Percentiles rank a stretch among this genome's conserved stretches.
These are phyloP conservation scores for Mortierella sp. DNA, from an alignment of 371 early-diverging fungal genomes.

Conservation along the genomic window DNA sequence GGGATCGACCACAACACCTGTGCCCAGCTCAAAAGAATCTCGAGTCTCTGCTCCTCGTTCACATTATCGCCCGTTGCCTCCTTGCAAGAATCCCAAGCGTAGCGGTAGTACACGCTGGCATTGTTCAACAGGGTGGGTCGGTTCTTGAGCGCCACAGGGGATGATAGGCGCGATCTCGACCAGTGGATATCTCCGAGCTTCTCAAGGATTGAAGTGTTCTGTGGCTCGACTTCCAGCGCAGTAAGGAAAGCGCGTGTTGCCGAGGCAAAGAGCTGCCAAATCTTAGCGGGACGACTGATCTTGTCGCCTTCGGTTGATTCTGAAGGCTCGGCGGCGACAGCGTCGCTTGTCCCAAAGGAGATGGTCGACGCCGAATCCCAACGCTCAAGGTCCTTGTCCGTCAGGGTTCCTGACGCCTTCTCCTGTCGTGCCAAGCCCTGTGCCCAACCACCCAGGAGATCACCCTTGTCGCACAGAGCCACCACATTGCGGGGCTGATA, in stretches of 20 bases:
- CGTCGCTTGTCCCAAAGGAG: conserved; percentile 28
- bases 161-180: conserved; percentile 57
- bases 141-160: conserved; percentile 65
- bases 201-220: conserved; percentile 64
- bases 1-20: conserved; percentile 43
- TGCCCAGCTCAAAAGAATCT: conserved; percentile 49
- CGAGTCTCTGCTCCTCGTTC: conserved; percentile 42
- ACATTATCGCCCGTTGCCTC: conserved; percentile 35
- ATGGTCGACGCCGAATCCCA: conserved; percentile 35
- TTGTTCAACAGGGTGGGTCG: conserved; percentile 63
- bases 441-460: conserved; percentile 69
- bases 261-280: conserved; percentile 63
- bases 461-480: conserved; percentile 77
- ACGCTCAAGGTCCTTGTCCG: conserved; percentile 16
- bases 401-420: conserved; percentile 1
- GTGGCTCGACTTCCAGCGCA: conserved; percentile 62
- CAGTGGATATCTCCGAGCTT: conserved; percentile 70
- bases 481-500: conserved; percentile 66
- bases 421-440: conserved; percentile 55
- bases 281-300: conserved; percentile 51
- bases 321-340: conserved; percentile 28
- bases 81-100: conserved; percentile 51
- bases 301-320: conserved; percentile 10
- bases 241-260: conserved; percentile 64
- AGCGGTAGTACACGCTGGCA: conserved; percentile 55